These are phyloP conservation scores for Colletotrichum limetticola DNA, from an alignment of 2,329 filamentous ascomycete species.

Conservation along the genomic window DNA sequence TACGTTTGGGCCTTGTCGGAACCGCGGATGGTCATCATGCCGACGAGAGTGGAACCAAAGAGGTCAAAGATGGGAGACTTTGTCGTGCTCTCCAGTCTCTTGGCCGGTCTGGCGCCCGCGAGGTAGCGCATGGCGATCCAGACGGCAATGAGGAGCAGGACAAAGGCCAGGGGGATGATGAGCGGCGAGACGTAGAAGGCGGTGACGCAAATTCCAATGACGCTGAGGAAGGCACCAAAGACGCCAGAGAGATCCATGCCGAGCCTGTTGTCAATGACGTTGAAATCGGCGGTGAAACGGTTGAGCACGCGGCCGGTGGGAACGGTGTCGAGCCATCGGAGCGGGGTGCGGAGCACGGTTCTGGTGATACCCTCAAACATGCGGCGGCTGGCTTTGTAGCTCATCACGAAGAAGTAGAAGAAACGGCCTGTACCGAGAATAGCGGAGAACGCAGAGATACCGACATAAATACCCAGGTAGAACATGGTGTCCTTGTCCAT, in stretches of 20 bases:
- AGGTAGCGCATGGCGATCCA: slow-evolving; percentile 72
- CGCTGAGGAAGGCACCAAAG: slow-evolving; percentile 67
- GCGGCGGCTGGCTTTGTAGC: slow-evolving; percentile 74
- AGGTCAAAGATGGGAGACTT: slow-evolving; percentile 86
- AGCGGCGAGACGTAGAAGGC: slow-evolving; percentile 74
- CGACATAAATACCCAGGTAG: slow-evolving; percentile 76
- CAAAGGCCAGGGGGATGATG: slow-evolving; percentile 70
- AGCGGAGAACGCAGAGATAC: slow-evolving; percentile 66
- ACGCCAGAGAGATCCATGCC: slow-evolving; percentile 72
- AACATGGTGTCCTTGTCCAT: slow-evolving; percentile 59
- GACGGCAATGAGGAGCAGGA: slow-evolving; percentile 68
- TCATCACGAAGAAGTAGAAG: slow-evolving; percentile 71
- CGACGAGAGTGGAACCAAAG: slow-evolving; percentile 77
- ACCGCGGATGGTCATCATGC: slow-evolving; percentile 79
- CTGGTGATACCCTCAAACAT: slow-evolving; percentile 76
- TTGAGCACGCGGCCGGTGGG: slow-evolving; percentile 82
- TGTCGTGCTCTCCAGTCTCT: slow-evolving; percentile 79
- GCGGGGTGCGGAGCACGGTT: slow-evolving; percentile 74
- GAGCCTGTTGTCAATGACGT: slow-evolving; percentile 75
- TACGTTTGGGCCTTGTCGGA: slow-evolving; percentile 77
- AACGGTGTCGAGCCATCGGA: slow-evolving; percentile 85
- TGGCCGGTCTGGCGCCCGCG: slow-evolving; percentile 77
- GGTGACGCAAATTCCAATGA: slow-evolving; percentile 74
- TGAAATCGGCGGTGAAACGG: slow-evolving; percentile 82
- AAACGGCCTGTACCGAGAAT: slow-evolving; percentile 71